Percentiles rank a stretch among this genome's conserved stretches.
These are phyloP conservation scores for Xylaria sp. DNA, from an alignment of 2,329 filamentous ascomycete genomes.

Conservation along the genomic window DNA sequence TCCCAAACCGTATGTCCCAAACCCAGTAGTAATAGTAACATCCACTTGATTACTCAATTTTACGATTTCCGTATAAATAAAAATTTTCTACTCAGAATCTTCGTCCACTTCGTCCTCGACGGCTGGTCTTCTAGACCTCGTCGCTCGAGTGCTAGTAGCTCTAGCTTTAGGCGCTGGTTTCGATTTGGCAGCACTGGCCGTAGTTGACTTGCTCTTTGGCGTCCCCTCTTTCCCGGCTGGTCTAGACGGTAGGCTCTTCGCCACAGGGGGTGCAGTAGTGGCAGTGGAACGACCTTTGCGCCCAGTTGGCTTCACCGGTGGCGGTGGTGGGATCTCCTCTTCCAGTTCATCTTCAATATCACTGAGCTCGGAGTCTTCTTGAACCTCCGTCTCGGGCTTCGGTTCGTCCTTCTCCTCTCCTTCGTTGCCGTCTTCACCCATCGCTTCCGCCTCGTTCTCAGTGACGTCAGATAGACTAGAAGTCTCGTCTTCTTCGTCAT, in stretches of 20 bases:
- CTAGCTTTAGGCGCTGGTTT: conserved; percentile 40
- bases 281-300: conserved; percentile 45
- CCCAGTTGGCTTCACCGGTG: conserved; percentile 43
- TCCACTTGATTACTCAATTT: neutral
- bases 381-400: conserved; percentile 24
- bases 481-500: conserved; percentile 41
- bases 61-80: neutral
- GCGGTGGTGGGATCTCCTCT: conserved; percentile 37
- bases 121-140: conserved; percentile 42
- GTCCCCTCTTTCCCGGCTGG: conserved; percentile 44
- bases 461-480: conserved; percentile 34
- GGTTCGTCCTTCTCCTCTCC: conserved; percentile 38
- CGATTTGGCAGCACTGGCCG: conserved; percentile 40
- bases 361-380: conserved; percentile 41
- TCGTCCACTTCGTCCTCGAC: conserved; percentile 37
- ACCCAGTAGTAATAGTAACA: neutral
- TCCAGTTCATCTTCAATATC: conserved; percentile 40
- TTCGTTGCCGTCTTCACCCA: conserved; percentile 39
- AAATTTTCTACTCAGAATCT: conserved; percentile 36
- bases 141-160: conserved; percentile 44
- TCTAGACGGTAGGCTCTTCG: conserved; percentile 45
- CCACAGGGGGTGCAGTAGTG: conserved; percentile 36
- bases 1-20: neutral
- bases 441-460: conserved; percentile 42
- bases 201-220: conserved; percentile 43